Percentiles rank a stretch among this genome's conserved stretches.
These are phyloP conservation scores for Russula dissimulans DNA, from an alignment of 768 basidiomycete genomes.

Conservation along the genomic window DNA sequence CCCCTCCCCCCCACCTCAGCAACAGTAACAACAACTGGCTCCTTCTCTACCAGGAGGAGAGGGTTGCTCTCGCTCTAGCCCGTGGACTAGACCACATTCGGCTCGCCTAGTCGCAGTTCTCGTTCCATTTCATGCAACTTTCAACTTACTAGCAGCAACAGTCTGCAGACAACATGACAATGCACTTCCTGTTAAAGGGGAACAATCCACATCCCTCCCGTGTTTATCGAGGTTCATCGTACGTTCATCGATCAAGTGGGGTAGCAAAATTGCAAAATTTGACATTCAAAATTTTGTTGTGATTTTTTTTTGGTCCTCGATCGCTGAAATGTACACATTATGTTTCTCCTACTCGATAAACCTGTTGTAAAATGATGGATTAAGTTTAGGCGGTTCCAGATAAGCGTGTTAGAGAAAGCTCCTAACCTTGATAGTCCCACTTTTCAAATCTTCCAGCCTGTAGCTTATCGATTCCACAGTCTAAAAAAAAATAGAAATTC, in stretches of 20 bases:
- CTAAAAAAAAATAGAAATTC: constrained; percentile 21
- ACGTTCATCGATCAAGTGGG: background rate
- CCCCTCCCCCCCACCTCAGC: background rate
- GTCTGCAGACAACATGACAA: background rate
- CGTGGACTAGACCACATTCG: background rate
- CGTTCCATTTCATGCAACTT: background rate
- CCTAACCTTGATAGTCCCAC: constrained; percentile 65
- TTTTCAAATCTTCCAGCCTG: constrained; percentile 82
- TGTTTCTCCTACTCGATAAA: constrained; percentile 26
- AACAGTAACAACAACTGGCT: background rate
- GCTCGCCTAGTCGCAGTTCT: background rate
- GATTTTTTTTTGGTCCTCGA: background rate
- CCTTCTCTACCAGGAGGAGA: background rate
- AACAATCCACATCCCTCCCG: background rate
- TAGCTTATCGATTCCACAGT: constrained; percentile 77
- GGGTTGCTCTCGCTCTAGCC: background rate
- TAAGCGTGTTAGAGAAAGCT: constrained; percentile 1
- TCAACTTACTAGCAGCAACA: background rate
- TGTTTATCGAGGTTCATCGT: background rate
- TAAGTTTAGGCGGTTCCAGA: background rate
- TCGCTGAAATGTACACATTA: constrained; percentile 1
- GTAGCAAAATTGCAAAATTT: constrained; percentile 4
- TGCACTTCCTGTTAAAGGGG: background rate
- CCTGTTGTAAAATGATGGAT: constrained; percentile 15
- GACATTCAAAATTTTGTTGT: background rate